Base-by-base conservation (phyloP, 2,329 filamentous ascomycete species). In the Ophiosphaerella herpotricha region DNA sequence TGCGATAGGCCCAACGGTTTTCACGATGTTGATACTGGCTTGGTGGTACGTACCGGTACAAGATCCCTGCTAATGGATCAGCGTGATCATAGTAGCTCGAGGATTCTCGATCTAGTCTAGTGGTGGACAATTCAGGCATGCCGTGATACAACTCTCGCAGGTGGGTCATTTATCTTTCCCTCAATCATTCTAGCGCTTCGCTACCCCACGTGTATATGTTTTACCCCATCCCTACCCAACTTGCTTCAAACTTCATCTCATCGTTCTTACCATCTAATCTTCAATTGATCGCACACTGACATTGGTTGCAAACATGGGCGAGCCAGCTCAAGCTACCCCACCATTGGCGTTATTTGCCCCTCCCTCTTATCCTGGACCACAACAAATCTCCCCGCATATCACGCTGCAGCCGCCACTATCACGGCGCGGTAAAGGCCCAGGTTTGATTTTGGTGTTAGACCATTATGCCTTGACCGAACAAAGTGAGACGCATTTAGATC, bases 381-480 rank as follows among this genome's bases (percentile, higher is more conserved):
- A 57, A 31, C 18, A 57, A 14, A 54, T 71, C 24, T 64, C 67
- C 23, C 46, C 64, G 12, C 54, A 68, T 36, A 44, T 76, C 5
- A 71, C 61, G 2, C 56, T 78, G 3, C 74, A 78, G 39, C 70
- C 74, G 16, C 80, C 80, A 21, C 73, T 82, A 5, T 79, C 80
- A n/a, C 75, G 78, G 29, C 71, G 73, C 41, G 78, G 78, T 7
- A 64, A 63, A 33, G 80, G 80, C 0, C 80, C 80, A 0, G 79
- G 78, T 0, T 58, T 82, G 1, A 64, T 82, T 6, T 57, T 82
- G 11, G 55, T 82, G 4, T 59, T 77, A 1, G 72, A 78, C 6
- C 55, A 69, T 39, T 64, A 64, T 34, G 61, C 70, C 37, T 56
- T 42, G 42, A 61, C 63, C 54, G 58, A 60, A 12, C 45, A 61